Evolutionary conservation across 805 yeast species (phyloP).

Genomic region (Candida sonorensis): DNA sequence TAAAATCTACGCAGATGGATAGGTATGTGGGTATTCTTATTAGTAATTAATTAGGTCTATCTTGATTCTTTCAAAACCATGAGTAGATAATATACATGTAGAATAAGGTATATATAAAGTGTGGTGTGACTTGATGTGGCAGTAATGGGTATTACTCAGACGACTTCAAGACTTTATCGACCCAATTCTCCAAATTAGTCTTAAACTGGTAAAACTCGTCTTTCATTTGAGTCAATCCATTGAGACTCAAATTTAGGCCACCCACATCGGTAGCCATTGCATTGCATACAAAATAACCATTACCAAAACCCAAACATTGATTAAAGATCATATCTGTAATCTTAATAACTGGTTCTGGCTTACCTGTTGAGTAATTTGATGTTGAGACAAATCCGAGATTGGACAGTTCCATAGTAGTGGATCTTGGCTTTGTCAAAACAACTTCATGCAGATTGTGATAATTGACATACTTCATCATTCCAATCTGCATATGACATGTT

Average conservation of each 20-base stretch:
- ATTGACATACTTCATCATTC: constrained; percentile 6
- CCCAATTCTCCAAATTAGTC: constrained; percentile 2
- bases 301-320: constrained; percentile 10
- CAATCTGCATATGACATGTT: constrained; percentile 3
- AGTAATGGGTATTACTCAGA: no score
- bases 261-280: constrained; percentile 12
- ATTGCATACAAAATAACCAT: constrained; percentile 10
- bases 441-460: constrained; percentile 2
- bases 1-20: no score
- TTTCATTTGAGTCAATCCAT: constrained; percentile 2
- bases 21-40: no score
- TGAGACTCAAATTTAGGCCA: constrained; percentile 11
- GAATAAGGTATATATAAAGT: no score
- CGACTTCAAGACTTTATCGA: no score
- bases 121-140: no score
- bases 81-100: no score
- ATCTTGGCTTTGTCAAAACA: constrained; percentile 1
- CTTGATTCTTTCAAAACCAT: no score
- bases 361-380: no score
- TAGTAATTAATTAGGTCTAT: no score
- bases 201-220: constrained; percentile 4
- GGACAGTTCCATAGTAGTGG: constrained; percentile 13
- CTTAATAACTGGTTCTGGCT: no score
- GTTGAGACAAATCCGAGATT: constrained; percentile 14
- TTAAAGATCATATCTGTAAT: constrained; percentile 12